phyloP scores from a whole-genome alignment of 441 rosid genomes.

The Omphalea diandra region DNA sequence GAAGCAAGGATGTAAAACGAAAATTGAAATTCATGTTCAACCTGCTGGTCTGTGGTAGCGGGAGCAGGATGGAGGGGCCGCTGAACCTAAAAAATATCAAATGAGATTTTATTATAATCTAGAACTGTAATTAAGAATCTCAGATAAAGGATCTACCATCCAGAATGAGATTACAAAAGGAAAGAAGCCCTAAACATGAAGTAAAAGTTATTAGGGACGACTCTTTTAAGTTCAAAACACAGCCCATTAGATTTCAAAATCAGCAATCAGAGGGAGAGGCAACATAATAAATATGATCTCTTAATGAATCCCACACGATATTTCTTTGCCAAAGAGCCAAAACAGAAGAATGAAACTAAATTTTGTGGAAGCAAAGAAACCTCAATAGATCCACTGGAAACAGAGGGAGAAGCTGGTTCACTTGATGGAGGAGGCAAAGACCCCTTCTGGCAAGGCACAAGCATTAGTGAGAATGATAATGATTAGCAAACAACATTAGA shows the following conservation, averaged over 20 bases:
- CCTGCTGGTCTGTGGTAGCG: slow-evolving; percentile 38
- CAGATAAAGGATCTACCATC: background rate
- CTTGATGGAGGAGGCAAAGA: slow-evolving; percentile 53
- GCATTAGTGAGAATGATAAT: slow-evolving; percentile 8
- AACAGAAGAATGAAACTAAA: background rate
- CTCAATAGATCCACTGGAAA: slow-evolving; percentile 49
- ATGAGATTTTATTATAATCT: background rate
- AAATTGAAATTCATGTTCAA: slow-evolving; percentile 15
- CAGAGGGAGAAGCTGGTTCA: slow-evolving; percentile 42
- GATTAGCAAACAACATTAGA: background rate
- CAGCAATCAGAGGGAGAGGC: no score
- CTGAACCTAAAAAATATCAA: slow-evolving; percentile 35
- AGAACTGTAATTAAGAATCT: background rate
- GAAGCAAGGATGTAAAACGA: background rate
- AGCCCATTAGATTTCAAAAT: slow-evolving; percentile 1
- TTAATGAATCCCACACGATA: background rate
- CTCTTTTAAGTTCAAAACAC: no score
- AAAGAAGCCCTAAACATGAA: background rate
- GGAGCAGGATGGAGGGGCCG: slow-evolving; percentile 32
- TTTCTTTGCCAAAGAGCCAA: background rate
- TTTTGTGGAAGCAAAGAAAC: slow-evolving; percentile 34
- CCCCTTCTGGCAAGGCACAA: slow-evolving; percentile 37
- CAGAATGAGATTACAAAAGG: background rate
- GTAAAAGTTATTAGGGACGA: background rate
- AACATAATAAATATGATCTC: background rate